Base-by-base conservation (phyloP, 176 grass and related monocot species). In the Tuctoria greenei region DNA sequence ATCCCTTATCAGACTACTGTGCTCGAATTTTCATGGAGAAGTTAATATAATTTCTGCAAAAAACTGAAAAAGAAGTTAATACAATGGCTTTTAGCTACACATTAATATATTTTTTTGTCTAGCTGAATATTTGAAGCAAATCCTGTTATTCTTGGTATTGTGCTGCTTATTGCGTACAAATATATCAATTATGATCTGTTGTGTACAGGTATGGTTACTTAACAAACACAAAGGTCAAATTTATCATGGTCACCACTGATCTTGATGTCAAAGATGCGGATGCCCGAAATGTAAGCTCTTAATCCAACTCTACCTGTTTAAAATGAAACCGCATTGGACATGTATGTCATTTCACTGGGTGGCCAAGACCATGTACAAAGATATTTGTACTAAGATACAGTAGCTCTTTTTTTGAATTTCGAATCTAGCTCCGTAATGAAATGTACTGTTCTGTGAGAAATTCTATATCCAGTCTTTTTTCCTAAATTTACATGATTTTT, bases 241-340 rank as follows among this genome's bases (percentile, higher is more conserved):
- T 99, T 80, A 86, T 99, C 46, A 95, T 95, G 89, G 96, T 99
- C 64, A 95, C 92, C 16, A 95, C 85, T 80, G 96, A 95, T 66
- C 85, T 99, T 77, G 89, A 92, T 81, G 96, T 90, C 61, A 99
- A 95, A 84, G 96, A 99, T 89, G 92, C 96, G 26, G 96, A 99
- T 88, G 89, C 93, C 71, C 36, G 92, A 85, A 99, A 85, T 85
- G 92, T 95, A 99, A 88, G 96, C 73, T 88, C 77, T 69, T 45
- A 54, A 63, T 72, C n/a, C 71, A 58, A 24, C 21, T 26, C 4
- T 50, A 6, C 38, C 56, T n/a, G 18, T 37, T 83, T 64, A 34
- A 15, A 67, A 61, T 74, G 15, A 24, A 82, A 34, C 34, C 24
- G 35, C 40, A 41, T 75, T 0, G 16, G 42, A 1, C 12, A 55